These are phyloP conservation scores for Triadica sebifera DNA, from an alignment of 345 rosid species.

Conservation along the genomic window DNA sequence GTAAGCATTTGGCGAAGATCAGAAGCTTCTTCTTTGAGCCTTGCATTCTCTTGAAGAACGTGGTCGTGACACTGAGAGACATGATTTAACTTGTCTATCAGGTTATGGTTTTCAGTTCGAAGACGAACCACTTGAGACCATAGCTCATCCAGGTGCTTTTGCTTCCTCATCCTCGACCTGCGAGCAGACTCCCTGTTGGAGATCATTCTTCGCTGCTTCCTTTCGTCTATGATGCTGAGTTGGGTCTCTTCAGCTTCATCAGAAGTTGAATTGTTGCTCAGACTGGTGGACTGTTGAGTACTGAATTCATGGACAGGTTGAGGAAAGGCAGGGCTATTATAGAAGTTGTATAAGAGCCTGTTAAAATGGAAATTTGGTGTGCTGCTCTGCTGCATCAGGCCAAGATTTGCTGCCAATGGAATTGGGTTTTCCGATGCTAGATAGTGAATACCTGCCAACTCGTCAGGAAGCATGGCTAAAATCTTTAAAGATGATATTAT, in stretches of 20 bases:
- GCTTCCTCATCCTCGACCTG: conserved; percentile 94
- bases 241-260: conserved; percentile 77
- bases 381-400: conserved; percentile 29
- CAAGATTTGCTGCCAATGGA: conserved; percentile 35
- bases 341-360: conserved; percentile 35
- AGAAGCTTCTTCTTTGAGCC: conserved; percentile 78
- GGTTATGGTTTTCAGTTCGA: conserved; percentile 61
- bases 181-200: conserved; percentile 97
- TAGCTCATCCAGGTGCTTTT: conserved; percentile 91
- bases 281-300: conserved; percentile 36
- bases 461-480: conserved; percentile 49
- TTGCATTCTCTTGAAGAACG: conserved; percentile 64
- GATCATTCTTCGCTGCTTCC: conserved; percentile 92
- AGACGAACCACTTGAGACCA: conserved; percentile 84
- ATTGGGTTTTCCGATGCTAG: conserved; percentile 38
- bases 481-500: background rate
- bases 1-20: conserved; percentile 70
- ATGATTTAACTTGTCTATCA: conserved; percentile 65
- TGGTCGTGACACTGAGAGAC: conserved; percentile 58
- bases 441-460: conserved; percentile 50
- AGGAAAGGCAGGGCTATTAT: conserved; percentile 32
- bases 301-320: conserved; percentile 36
- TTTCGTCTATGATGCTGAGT: conserved; percentile 59
- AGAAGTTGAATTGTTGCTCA: conserved; percentile 76
- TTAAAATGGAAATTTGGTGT: conserved; percentile 46